Percentiles rank a stretch among this genome's conserved stretches.
phyloP scores from a whole-genome alignment of 129 eudicot species.

The Arctium lappa region DNA sequence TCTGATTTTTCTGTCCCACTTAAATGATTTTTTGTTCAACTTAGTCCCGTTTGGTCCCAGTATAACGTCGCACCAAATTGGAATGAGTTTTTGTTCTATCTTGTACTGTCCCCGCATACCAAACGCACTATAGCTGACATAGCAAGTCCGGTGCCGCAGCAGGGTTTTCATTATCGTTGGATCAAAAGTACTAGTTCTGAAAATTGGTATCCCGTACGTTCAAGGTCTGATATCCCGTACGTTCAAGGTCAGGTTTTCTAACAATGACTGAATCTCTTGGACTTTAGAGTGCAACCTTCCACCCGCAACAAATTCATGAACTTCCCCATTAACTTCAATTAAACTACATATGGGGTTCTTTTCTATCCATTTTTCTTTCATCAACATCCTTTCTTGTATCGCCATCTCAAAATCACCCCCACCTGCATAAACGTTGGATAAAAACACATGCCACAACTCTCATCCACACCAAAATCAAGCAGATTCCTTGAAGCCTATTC shows the following conservation, averaged over 20 bases:
- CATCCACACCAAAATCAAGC: conserved; percentile 34
- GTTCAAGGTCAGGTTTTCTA: conserved; percentile 16
- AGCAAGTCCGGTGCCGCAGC: neutral
- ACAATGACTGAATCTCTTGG: conserved; percentile 23
- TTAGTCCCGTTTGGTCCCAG: too few relatives aligned
- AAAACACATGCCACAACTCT: conserved; percentile 47
- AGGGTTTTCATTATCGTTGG: neutral
- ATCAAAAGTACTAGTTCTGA: neutral
- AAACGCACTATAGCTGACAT: neutral
- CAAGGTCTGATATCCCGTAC: conserved; percentile 22
- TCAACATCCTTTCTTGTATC: conserved; percentile 43
- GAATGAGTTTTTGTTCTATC: neutral
- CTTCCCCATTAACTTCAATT: conserved; percentile 65
- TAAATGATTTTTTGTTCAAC: too few relatives aligned
- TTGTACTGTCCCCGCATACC: neutral
- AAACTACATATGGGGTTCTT: conserved; percentile 58
- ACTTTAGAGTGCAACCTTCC: conserved; percentile 40
- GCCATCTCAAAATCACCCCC: conserved; percentile 48
- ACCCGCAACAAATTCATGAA: conserved; percentile 67
- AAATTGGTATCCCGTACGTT: too few relatives aligned
- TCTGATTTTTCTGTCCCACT: too few relatives aligned
- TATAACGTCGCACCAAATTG: neutral
- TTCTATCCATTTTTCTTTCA: conserved; percentile 48
- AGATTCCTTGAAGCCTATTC: conserved; percentile 47
- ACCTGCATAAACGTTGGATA: conserved; percentile 72